phyloP scores from a whole-genome alignment of 306 rosid species.

The Cicer cuneatum region DNA sequence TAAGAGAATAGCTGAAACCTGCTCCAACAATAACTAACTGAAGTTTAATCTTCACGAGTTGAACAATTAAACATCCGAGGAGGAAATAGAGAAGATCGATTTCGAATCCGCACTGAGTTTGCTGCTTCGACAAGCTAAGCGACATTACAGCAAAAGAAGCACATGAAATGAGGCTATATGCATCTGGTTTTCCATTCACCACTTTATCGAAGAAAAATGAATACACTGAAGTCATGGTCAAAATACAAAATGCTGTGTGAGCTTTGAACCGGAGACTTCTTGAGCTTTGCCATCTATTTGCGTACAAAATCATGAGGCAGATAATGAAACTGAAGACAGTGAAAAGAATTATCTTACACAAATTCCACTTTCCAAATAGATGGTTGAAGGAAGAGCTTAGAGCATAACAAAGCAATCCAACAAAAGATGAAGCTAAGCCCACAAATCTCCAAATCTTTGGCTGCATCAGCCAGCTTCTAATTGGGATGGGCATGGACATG shows the following conservation, averaged over 20 bases:
- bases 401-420: conserved; percentile 28
- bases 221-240: not conserved
- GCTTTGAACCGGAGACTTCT: conserved; percentile 6
- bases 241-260: not conserved
- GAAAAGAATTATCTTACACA: not conserved
- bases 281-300: not conserved
- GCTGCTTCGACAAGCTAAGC: conserved; percentile 27
- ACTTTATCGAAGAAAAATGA: not conserved
- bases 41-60: conserved; percentile 30
- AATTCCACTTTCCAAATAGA: conserved; percentile 28
- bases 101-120: conserved; percentile 21
- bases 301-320: not conserved
- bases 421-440: not conserved
- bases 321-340: not conserved
- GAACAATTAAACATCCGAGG: not conserved
- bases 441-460: conserved; percentile 13
- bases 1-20: not conserved
- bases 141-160: conserved; percentile 33
- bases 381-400: conserved; percentile 4
- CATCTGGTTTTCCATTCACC: conserved; percentile 7
- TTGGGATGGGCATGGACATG: not conserved
- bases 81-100: conserved; percentile 3
- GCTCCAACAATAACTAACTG: not conserved
- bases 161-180: not conserved
- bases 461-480: not conserved